Evolutionary conservation across 202 grass and related monocot species (phyloP).

Genomic region (Zizania palustris): DNA sequence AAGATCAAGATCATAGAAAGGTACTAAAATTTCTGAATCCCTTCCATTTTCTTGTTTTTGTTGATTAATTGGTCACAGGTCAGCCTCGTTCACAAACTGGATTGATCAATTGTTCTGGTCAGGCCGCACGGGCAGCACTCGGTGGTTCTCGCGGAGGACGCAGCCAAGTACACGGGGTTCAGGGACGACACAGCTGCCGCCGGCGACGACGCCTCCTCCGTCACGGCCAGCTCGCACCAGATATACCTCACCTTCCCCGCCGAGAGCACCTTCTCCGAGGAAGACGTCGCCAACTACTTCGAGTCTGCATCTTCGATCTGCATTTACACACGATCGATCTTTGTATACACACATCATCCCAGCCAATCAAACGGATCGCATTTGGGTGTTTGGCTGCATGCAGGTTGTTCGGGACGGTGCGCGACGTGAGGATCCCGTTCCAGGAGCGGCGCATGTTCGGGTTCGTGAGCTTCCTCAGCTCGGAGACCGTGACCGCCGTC

Average conservation of each 20-base stretch:
- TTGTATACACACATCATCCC: too few relatives aligned
- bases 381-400: neutral
- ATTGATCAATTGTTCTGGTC: neutral
- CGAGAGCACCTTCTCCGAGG: constrained; percentile 71
- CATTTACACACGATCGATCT: neutral
- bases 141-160: constrained; percentile 70
- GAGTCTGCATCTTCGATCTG: constrained; percentile 35
- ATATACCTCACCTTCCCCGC: constrained; percentile 96
- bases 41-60: neutral
- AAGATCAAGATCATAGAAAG: constrained; percentile 77
- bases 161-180: constrained; percentile 57
- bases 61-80: too few relatives aligned
- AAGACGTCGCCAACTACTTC: constrained; percentile 79
- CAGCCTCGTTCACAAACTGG: neutral
- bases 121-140: constrained; percentile 91
- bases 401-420: constrained; percentile 73
- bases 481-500: constrained; percentile 69
- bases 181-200: constrained; percentile 32
- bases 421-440: constrained; percentile 83
- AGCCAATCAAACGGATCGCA: neutral
- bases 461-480: constrained; percentile 79
- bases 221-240: constrained; percentile 59
- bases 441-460: constrained; percentile 93
- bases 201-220: constrained; percentile 36
- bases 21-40: constrained; percentile 21